Percentiles rank a stretch among this genome's conserved stretches.
Conservation (phyloP, 2,329 filamentous ascomycete genomes). For the Penicillium sp. region DNA sequence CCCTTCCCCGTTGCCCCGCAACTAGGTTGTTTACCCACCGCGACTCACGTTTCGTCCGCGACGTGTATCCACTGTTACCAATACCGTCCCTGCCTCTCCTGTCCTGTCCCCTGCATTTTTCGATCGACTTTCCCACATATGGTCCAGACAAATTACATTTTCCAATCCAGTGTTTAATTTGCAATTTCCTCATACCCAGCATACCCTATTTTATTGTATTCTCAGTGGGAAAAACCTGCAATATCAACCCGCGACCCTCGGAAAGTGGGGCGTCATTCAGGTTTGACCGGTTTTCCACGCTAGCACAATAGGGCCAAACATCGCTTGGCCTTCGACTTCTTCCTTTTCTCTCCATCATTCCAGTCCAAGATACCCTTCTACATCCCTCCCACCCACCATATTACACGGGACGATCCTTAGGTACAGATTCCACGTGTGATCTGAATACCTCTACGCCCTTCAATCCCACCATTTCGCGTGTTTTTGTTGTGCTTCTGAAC, state of each 20-base stretch:
- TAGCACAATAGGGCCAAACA: constrained; percentile 44
- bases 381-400: constrained; percentile 12
- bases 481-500: constrained; percentile 22
- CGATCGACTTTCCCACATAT: constrained; percentile 18
- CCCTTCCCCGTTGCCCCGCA: constrained; percentile 52
- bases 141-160: constrained; percentile 9
- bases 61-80: constrained; percentile 24
- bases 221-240: background rate
- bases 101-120: constrained; percentile 24
- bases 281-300: constrained; percentile 39
- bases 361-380: constrained; percentile 27
- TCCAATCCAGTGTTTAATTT: constrained; percentile 6
- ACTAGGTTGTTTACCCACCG: constrained; percentile 25
- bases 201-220: constrained; percentile 1
- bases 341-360: constrained; percentile 33
- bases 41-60: constrained; percentile 22
- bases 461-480: constrained; percentile 13
- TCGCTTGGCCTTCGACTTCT: constrained; percentile 39
- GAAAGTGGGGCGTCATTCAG: constrained; percentile 40
- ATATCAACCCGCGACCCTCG: constrained; percentile 31
- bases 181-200: constrained; percentile 8
- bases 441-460: constrained; percentile 14
- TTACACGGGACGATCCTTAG: constrained; percentile 13
- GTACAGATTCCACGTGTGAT: constrained; percentile 15
- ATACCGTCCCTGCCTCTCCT: constrained; percentile 15